Conservation (phyloP, 768 basidiomycete species). For the Suillus decipiens region DNA sequence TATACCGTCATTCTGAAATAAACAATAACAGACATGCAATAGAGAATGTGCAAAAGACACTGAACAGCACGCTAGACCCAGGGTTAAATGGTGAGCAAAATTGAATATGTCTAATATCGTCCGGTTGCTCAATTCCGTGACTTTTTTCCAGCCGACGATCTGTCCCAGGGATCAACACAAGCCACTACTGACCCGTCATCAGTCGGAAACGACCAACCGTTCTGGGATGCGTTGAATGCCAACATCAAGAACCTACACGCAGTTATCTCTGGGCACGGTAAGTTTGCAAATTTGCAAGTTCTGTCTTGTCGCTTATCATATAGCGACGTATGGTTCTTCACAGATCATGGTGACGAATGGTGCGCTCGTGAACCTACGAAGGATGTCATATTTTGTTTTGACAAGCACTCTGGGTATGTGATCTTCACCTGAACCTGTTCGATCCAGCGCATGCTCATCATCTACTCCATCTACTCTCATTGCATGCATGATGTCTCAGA, state of each 20-base stretch:
- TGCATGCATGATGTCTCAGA: conserved; percentile 32
- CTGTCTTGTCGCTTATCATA: conserved; percentile 12
- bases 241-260: conserved; percentile 67
- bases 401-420: conserved; percentile 71
- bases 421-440: background rate
- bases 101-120: background rate
- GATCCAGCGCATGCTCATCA: background rate
- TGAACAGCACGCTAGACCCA: conserved; percentile 43
- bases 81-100: conserved; percentile 41
- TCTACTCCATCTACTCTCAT: conserved; percentile 3
- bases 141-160: conserved; percentile 46
- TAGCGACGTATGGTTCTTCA: background rate
- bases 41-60: conserved; percentile 33
- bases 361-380: conserved; percentile 66
- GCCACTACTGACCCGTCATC: conserved; percentile 41
- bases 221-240: conserved; percentile 60
- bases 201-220: conserved; percentile 52
- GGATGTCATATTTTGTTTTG: conserved; percentile 70
- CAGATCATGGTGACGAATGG: conserved; percentile 83
- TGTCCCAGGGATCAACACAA: conserved; percentile 63
- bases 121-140: background rate
- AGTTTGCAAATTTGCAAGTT: background rate
- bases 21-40: conserved; percentile 23
- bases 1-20: background rate
- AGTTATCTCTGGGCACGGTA: conserved; percentile 73